phyloP scores from a whole-genome alignment of 164 flowering plant species.

The Magnolia kwangsiensis region DNA sequence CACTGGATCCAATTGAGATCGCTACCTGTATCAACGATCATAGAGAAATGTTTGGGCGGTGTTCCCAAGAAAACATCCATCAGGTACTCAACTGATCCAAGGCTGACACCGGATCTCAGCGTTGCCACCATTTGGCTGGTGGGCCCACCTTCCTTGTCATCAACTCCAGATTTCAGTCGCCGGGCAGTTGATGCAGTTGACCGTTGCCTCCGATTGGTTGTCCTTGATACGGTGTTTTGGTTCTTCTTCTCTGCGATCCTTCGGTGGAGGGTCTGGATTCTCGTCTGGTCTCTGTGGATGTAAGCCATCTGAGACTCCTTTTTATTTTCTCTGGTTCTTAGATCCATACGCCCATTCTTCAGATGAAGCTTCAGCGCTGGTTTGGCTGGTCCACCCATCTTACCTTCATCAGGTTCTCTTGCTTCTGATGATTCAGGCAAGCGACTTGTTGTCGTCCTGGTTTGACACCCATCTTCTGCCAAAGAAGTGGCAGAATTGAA shows the following conservation, averaged over 20 bases:
- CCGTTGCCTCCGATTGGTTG: conserved; percentile 9
- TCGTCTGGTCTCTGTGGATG: conserved; percentile 39
- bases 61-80: conserved; percentile 94
- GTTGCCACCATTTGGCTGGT: conserved; percentile 59
- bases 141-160: not conserved
- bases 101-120: conserved; percentile 76
- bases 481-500: conserved; percentile 38
- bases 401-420: not conserved
- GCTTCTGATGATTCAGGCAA: not conserved
- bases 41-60: conserved; percentile 77
- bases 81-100: conserved; percentile 97
- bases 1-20: conserved; percentile 98
- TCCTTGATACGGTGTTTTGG: conserved; percentile 33
- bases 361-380: conserved; percentile 46
- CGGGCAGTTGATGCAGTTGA: conserved; percentile 18
- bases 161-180: conserved; percentile 21
- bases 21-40: conserved; percentile 94
- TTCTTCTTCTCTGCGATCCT: conserved; percentile 63
- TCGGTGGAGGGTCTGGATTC: conserved; percentile 57
- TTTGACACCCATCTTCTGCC: conserved; percentile 32
- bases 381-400: not conserved
- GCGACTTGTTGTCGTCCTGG: conserved; percentile 9
- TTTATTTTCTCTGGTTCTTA: conserved; percentile 7
- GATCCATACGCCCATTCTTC: conserved; percentile 29
- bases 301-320: conserved; percentile 38